phyloP scores from a whole-genome alignment of 176 grass and related monocot species.

The Carex cristatella region DNA sequence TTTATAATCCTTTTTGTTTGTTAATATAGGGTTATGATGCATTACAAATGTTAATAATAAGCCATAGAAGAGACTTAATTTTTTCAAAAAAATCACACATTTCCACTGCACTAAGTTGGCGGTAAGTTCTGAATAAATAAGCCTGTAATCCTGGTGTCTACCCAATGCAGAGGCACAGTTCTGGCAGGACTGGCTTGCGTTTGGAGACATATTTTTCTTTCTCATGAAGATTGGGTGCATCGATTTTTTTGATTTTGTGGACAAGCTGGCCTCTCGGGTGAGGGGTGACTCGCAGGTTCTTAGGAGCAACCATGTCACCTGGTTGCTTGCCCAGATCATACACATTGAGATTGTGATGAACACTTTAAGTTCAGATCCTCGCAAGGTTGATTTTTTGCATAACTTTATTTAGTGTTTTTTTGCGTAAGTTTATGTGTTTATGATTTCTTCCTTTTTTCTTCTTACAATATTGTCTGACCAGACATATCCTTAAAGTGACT shows the following conservation, averaged over 20 bases:
- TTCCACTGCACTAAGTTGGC: background rate
- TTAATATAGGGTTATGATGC: background rate
- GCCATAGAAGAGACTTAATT: background rate
- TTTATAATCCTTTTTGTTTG: background rate
- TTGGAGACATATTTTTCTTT: constrained; percentile 98
- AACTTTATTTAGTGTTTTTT: background rate
- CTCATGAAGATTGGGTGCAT: constrained; percentile 98
- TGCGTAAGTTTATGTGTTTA: constrained; percentile 4
- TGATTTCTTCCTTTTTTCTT: background rate
- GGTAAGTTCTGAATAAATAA: background rate
- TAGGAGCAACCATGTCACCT: constrained; percentile 89
- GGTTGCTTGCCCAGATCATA: constrained; percentile 92
- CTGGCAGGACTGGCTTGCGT: constrained; percentile 98
- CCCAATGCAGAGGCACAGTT: constrained; percentile 62
- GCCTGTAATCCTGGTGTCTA: background rate
- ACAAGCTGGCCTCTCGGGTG: constrained; percentile 81
- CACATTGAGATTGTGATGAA: constrained; percentile 88
- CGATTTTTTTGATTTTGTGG: constrained; percentile 95
- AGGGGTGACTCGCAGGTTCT: constrained; percentile 77
- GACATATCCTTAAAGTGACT: constrained; percentile 3
- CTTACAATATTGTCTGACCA: constrained; percentile 5
- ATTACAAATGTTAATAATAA: background rate
- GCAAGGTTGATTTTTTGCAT: constrained; percentile 38
- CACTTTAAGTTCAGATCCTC: constrained; percentile 80
- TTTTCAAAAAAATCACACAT: background rate